Conservation (phyloP, 2,329 filamentous ascomycete genomes). For the Verticillium nubilum region DNA sequence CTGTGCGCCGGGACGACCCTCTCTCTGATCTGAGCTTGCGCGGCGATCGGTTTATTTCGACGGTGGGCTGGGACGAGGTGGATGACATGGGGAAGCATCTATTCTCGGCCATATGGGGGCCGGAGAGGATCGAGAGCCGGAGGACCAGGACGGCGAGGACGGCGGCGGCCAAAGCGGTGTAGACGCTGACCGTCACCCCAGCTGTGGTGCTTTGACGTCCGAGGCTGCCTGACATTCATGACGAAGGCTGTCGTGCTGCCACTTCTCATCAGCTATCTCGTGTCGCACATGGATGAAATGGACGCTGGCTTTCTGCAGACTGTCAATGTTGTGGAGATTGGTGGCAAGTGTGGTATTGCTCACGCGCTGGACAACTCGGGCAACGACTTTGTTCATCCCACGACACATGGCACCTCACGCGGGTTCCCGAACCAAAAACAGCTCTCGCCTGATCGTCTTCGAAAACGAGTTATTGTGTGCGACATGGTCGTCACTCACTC, state of each 20-base stretch:
- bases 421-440: background rate
- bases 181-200: background rate
- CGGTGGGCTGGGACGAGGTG: slow-evolving; percentile 4
- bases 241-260: too few species aligned
- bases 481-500: too few species aligned
- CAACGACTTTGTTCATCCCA: background rate
- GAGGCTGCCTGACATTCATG: background rate
- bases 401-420: background rate
- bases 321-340: background rate
- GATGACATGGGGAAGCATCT: slow-evolving; percentile 10
- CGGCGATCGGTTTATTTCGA: background rate
- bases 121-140: slow-evolving; percentile 9
- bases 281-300: background rate
- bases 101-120: slow-evolving; percentile 7
- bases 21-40: slow-evolving; percentile 3
- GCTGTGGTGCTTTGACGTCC: background rate
- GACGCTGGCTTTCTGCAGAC: background rate
- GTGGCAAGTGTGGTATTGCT: background rate
- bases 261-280: too few species aligned
- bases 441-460: background rate
- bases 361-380: background rate
- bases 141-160: slow-evolving; percentile 1
- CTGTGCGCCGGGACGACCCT: background rate
- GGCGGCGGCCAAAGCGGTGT: background rate
- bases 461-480: background rate